Evolutionary conservation across 2,329 filamentous ascomycete genomes (phyloP), one percentile per base, ranked within the genome.

Genomic region (Ophiostoma quercus): DNA sequence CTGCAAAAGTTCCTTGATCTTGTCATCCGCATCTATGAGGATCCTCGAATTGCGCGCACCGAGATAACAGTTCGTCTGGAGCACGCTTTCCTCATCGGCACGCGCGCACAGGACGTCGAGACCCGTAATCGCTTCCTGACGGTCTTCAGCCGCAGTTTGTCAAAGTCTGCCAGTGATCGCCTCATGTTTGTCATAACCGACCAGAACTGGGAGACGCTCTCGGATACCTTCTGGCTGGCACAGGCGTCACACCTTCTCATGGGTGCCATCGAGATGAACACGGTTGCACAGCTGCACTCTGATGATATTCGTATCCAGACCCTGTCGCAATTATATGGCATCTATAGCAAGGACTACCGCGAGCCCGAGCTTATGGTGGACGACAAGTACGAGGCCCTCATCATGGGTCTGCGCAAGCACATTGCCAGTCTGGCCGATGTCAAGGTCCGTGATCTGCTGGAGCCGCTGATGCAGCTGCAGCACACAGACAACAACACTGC

Each of bases 31-130:
- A 97, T 99, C 71, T 99, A 99, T 77, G 96, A 99, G 77, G 95
- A 99, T 76, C 92, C 93, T 0, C 97, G 96, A 80, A 95, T 99
- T 73, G 93, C 94, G 0, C 87, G 94, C 41, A 97, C 94, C 0
- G 95, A 99, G 79, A 85, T 99, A 68, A 98, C 95, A 0, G 96
- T 99, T 11, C 88, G 96, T 3, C 91, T 99, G 86, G 95, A 99
- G 80, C 94, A 98, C 79, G 95, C 95, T 5, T 99, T 99, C 84
- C 84, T 99, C 73, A 95, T 99, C 67, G 95, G 96, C 37, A 96
- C 94, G 0, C 84, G 96, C 75, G 94, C 94, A 1, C 90, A 94
- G 74, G 94, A 99, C 77, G 92, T 98, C 14, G 91, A 96, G 71
- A 97, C 98, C 92, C 91, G 95, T 63, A 96, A 96, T 76, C 90